Evolutionary conservation across 441 rosid genomes (phyloP), one percentile per base, ranked within the genome.

Genomic region (Euphorbia schlechtendalii): DNA sequence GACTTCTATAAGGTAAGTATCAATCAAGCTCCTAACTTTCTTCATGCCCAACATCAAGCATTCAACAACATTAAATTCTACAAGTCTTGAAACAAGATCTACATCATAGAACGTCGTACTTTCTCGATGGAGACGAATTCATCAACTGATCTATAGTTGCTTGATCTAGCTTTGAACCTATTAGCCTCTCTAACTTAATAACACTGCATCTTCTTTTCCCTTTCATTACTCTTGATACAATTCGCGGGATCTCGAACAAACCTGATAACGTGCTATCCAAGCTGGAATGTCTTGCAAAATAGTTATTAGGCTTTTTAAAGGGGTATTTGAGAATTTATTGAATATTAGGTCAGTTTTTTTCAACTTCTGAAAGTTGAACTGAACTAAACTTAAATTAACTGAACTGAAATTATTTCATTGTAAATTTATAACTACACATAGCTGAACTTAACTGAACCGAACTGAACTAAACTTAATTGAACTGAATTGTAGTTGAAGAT

Each of bases 111-210:
- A n/a, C n/a, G 27, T 72, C 69, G 58, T 36, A 38, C 58, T 71
- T 66, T 22, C 72, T 62, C 0, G 0, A 32, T 1, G 77, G 81
- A 18, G 87, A 66, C 60, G 66, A 79, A 56, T 77, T 36, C 0
- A 84, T 80, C 63, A 84, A 69, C 64, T 77, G 72, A 67, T 81
- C 82, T 45, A 82, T 28, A 9, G 76, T 81, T 61, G 86, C 83
- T 70, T 76, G 78, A 71, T 82, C 87, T 14, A 86, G 78, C 62
- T 40, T 72, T 1, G 74, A 75, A 62, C 87, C 83, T 4, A 82
- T 80, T 57, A 81, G 68, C 17, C 58, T 73, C 78, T 82, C 87
- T 41, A 86, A 30, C 52, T 56, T 65, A 32, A 60, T 18, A 49
- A 22, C 59, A 65, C 61, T 59, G 13, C 36, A 6, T 62, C 25